These are phyloP conservation scores for Trichoderma endophyticum DNA, from an alignment of 2,329 filamentous ascomycete genomes.

Conservation along the genomic window DNA sequence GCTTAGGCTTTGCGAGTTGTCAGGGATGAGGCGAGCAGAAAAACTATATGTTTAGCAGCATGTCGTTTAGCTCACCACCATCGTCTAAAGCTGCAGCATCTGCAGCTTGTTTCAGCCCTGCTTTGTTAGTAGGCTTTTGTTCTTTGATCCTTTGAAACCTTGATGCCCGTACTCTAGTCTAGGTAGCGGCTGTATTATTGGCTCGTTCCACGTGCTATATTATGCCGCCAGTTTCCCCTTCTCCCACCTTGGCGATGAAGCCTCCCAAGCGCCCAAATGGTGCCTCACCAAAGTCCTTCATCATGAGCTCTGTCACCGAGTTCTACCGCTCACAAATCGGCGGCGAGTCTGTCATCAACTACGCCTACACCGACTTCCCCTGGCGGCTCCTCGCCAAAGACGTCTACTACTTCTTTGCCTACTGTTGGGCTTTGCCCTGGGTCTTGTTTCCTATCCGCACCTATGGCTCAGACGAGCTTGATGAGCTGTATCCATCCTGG, in stretches of 20 bases:
- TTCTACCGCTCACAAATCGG: constrained; percentile 60
- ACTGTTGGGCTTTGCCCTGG: constrained; percentile 56
- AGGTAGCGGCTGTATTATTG: background rate
- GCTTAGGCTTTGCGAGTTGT: background rate
- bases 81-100: background rate
- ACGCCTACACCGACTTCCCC: constrained; percentile 58
- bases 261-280: background rate
- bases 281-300: background rate
- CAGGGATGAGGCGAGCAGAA: constrained; percentile 4
- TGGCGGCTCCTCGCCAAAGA: constrained; percentile 51
- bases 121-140: background rate
- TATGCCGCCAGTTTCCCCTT: background rate
- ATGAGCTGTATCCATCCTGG: constrained; percentile 60
- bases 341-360: constrained; percentile 55
- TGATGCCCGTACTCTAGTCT: background rate
- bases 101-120: constrained; percentile 10
- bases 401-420: constrained; percentile 53
- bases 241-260: background rate
- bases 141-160: background rate
- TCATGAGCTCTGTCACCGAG: constrained; percentile 39
- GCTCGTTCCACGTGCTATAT: background rate
- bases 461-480: constrained; percentile 50
- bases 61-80: constrained; percentile 3
- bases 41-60: constrained; percentile 2
- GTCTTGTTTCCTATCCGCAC: constrained; percentile 58